Percentiles rank a stretch among this genome's conserved stretches.
phyloP scores from a whole-genome alignment of 192 early-diverging fungal species.

The Linnemannia elongata region DNA sequence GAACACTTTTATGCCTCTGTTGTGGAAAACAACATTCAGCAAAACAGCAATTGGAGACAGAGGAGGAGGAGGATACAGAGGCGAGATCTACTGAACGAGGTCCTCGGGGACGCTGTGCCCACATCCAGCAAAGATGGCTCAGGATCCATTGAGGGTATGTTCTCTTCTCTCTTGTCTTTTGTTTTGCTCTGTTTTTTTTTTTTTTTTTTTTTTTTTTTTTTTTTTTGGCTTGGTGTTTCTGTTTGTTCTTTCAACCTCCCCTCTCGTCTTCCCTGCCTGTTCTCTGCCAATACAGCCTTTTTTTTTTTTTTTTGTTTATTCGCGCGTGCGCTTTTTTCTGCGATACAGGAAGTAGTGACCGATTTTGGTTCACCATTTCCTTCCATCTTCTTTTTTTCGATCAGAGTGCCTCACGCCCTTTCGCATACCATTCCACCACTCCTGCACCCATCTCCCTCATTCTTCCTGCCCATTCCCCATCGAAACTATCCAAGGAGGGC shows the following conservation, averaged over 20 bases:
- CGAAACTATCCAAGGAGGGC: not conserved
- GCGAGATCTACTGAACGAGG: not conserved
- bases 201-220: no score
- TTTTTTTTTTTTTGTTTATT: not conserved
- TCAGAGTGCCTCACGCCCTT: no score
- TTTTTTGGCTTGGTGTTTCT: no score
- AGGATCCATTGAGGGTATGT: not conserved
- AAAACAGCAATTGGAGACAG: not conserved
- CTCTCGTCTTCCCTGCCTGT: not conserved
- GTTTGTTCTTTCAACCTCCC: no score
- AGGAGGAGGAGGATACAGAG: not conserved
- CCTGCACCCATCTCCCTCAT: not conserved
- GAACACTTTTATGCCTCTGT: not conserved
- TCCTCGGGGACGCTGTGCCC: not conserved
- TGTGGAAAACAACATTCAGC: not conserved
- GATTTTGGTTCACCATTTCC: no score
- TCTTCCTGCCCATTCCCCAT: not conserved
- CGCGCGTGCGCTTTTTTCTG: not conserved
- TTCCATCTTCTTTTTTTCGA: no score
- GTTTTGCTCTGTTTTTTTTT: not conserved
- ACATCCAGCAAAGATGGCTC: not conserved
- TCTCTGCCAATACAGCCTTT: no score
- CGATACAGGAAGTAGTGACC: not conserved
- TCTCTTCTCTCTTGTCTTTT: not conserved
- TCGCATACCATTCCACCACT: not conserved